Evolutionary conservation across 1,284 basidiomycete genomes (phyloP), one percentile per base, ranked within the genome.

Genomic region (Cystobasidium sp.): DNA sequence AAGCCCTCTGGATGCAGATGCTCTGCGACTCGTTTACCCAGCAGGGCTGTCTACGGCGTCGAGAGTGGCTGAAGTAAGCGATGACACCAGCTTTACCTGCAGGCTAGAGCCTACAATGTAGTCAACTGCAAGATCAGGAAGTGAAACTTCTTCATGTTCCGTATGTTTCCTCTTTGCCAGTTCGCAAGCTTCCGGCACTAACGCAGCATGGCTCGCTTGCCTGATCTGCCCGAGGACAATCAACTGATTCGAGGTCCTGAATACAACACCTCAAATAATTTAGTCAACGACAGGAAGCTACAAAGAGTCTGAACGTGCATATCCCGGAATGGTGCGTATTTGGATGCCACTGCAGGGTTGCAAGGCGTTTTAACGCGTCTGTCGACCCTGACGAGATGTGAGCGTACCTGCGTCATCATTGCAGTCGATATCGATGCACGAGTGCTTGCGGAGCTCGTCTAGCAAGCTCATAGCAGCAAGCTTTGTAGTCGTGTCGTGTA

Each of bases 101-200:
- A 31, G 31, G 31, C 31, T 31, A 5, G 41, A 20, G 22, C 75
- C 16, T 31, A 78, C 78, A 69, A 78, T 75, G 49, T 75, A 76
- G 68, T 80, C 79, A 5, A 79, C 78, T 1, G 77, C 76, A 10
- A 79, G 63, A 43, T 78, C 76, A n/a, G 74, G 73, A 16, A 76
- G 52, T 43, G 69, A 41, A 14, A 75, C 53, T 14, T n/a, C 63
- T n/a, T 49, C 20, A 51, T 58, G 53, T 14, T 58, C 6, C 18
- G 20, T 9, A 53, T 59, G 14, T 64, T 71, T 46, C 68, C 53
- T 20, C 37, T 72, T 61, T 10, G 78, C 77, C 51, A 78, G 70
- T 18, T 65, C 43, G 22, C 73, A 76, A 0, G 76, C 76, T 47
- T 78, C 76, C 18, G 51, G 68, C 31, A 79, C 66, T n/a, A 79